Conservation (phyloP, 441 rosid species). For the Gossypium schwendimanii region DNA sequence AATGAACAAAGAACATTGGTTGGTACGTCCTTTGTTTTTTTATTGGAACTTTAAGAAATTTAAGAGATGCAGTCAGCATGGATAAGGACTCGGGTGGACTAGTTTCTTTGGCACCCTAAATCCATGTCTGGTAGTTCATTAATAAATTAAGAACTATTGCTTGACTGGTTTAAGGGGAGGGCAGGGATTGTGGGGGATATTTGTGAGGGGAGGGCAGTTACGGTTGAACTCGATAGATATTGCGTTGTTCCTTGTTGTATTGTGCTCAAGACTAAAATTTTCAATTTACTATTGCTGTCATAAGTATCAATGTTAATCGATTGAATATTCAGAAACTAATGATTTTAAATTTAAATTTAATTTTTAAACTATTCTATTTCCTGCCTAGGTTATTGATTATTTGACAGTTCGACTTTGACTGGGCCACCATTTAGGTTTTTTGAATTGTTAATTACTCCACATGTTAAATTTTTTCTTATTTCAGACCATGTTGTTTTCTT, state of each 20-base stretch:
- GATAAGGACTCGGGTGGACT: background rate
- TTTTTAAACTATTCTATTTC: too few species aligned
- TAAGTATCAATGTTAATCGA: background rate
- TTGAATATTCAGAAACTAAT: background rate
- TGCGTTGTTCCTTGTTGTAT: background rate
- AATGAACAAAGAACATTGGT: background rate
- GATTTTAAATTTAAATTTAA: background rate
- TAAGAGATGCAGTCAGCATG: too few species aligned
- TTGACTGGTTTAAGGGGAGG: background rate
- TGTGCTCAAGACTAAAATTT: background rate
- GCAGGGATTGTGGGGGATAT: background rate
- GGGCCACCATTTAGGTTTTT: background rate
- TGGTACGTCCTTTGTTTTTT: background rate
- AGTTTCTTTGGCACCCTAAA: background rate
- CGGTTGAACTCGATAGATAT: background rate
- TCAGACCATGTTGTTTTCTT: background rate
- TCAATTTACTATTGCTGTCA: background rate
- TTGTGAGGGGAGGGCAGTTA: background rate
- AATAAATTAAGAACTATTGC: background rate
- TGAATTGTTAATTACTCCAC: background rate
- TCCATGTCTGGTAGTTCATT: background rate
- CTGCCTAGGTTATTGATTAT: background rate
- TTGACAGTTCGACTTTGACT: background rate
- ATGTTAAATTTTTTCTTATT: background rate
- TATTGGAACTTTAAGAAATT: background rate